These are phyloP conservation scores for Pouteria campechiana DNA, from an alignment of 179 eudicot species.

Conservation along the genomic window DNA sequence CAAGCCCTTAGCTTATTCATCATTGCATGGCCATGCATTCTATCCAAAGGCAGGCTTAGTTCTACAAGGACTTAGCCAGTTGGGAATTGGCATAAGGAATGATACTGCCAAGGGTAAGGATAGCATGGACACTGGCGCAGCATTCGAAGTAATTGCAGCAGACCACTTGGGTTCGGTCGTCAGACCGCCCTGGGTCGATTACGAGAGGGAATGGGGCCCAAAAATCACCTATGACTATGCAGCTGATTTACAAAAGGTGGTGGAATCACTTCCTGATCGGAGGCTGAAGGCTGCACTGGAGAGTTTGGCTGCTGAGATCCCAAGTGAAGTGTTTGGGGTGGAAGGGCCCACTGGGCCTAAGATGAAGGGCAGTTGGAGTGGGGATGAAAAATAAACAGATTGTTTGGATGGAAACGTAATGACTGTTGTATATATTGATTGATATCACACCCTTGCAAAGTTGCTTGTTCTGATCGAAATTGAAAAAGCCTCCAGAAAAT, in stretches of 20 bases:
- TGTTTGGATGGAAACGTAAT: too few relatives aligned
- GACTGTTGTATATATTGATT: too few relatives aligned
- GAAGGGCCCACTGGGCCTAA: constrained; percentile 67
- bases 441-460: too few relatives aligned
- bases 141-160: constrained; percentile 31
- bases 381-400: constrained; percentile 40
- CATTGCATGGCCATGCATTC: constrained; percentile 44
- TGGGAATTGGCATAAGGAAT: constrained; percentile 34
- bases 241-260: constrained; percentile 21
- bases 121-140: constrained; percentile 25
- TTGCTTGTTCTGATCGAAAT: too few relatives aligned
- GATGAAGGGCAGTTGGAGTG: constrained; percentile 46
- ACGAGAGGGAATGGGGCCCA: constrained; percentile 56
- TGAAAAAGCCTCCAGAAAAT: too few relatives aligned
- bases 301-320: constrained; percentile 25
- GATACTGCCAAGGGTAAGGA: constrained; percentile 29
- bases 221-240: constrained; percentile 17
- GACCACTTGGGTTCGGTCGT: constrained; percentile 18
- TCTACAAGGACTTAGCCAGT: constrained; percentile 28
- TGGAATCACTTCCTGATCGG: constrained; percentile 21
- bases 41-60: constrained; percentile 32
- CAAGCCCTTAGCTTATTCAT: constrained; percentile 31
- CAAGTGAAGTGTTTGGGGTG: constrained; percentile 44
- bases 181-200: constrained; percentile 54
- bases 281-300: constrained; percentile 13